These are phyloP conservation scores for Termitomyces eurrhizus DNA, from an alignment of 768 basidiomycete species.

Conservation along the genomic window DNA sequence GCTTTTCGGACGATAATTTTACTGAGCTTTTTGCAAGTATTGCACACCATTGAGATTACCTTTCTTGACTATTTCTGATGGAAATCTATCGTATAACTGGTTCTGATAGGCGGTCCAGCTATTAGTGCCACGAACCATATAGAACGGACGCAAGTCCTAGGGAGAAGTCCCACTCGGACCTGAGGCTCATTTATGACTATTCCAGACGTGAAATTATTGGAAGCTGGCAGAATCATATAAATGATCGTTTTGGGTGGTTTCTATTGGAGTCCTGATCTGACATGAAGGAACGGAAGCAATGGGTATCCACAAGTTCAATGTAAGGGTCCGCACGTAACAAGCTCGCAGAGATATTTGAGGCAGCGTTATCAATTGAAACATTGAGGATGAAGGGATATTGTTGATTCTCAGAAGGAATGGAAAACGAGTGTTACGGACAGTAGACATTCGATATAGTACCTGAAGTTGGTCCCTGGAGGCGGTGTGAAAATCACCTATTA, in stretches of 20 bases:
- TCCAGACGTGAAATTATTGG: not conserved
- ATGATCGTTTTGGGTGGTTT: not conserved
- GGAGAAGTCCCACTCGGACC: not conserved
- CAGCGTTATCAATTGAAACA: not conserved
- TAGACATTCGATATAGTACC: not conserved
- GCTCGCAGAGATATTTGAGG: too few relatives aligned
- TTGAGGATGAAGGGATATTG: not conserved
- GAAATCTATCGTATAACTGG: not conserved
- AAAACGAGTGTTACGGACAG: not conserved
- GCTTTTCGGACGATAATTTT: not conserved
- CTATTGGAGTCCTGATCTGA: not conserved
- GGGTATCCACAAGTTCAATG: not conserved
- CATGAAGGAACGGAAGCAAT: not conserved
- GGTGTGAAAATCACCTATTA: not conserved
- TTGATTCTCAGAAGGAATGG: not conserved
- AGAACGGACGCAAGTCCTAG: not conserved
- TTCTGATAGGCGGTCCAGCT: not conserved
- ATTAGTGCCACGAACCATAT: not conserved
- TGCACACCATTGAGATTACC: not conserved
- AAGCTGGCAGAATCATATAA: not conserved
- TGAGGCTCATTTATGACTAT: not conserved
- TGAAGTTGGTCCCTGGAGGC: not conserved
- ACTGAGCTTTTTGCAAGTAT: not conserved
- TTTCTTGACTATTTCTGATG: not conserved
- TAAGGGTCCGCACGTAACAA: too few relatives aligned